Evolutionary conservation across 1,139 yeast species (phyloP).

Genomic region (Yamadazyma sp.): DNA sequence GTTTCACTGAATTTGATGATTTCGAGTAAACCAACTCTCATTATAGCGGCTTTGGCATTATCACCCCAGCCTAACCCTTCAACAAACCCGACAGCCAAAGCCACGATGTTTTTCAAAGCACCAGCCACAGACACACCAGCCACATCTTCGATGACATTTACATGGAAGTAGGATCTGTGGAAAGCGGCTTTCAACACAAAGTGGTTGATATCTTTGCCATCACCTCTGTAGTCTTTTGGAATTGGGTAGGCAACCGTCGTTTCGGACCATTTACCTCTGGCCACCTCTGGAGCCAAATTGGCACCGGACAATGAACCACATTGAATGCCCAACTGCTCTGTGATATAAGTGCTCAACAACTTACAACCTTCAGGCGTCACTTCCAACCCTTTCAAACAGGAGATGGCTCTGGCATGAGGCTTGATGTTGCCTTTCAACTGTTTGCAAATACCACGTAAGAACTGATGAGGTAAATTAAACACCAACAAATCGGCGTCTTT

Average conservation of each 20-base stretch:
- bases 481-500: slow-evolving; percentile 70
- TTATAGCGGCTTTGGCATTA: slow-evolving; percentile 92
- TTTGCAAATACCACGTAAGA: slow-evolving; percentile 67
- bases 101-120: slow-evolving; percentile 91
- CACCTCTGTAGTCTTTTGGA: slow-evolving; percentile 71
- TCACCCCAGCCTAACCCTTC: slow-evolving; percentile 98
- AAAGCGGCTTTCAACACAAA: slow-evolving; percentile 68
- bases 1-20: slow-evolving; percentile 50
- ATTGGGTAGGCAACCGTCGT: slow-evolving; percentile 86
- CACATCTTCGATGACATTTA: slow-evolving; percentile 81
- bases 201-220: slow-evolving; percentile 72
- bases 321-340: slow-evolving; percentile 74
- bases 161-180: slow-evolving; percentile 97
- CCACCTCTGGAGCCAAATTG: slow-evolving; percentile 92
- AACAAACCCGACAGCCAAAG: slow-evolving; percentile 91
- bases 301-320: slow-evolving; percentile 97
- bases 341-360: slow-evolving; percentile 71
- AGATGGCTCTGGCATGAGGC: slow-evolving; percentile 75
- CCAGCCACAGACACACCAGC: slow-evolving; percentile 95
- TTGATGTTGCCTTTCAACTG: slow-evolving; percentile 75
- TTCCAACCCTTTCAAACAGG: slow-evolving; percentile 91
- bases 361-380: slow-evolving; percentile 79
- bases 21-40: slow-evolving; percentile 90
- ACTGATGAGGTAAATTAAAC: slow-evolving; percentile 94
- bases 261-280: slow-evolving; percentile 90